phyloP scores from a whole-genome alignment of 192 early-diverging fungal genomes.

The Gaertneriomyces semiglobifer region DNA sequence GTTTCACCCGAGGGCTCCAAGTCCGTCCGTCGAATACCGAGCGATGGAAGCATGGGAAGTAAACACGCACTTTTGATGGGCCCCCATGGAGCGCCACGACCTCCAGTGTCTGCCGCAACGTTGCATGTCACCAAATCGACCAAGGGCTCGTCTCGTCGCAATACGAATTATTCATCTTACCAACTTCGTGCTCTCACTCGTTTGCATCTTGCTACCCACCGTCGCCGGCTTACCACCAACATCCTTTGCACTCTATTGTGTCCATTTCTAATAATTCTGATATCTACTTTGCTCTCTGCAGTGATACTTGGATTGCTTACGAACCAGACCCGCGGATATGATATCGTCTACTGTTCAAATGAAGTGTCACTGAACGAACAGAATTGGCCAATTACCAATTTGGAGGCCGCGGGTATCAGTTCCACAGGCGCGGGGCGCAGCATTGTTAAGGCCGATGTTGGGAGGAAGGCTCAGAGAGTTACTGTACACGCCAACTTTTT shows the following conservation, averaged over 20 bases:
- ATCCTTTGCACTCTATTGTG: slow-evolving; percentile 52
- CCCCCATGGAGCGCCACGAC: too few species aligned
- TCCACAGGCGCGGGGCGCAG: background rate
- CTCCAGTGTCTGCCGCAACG: too few species aligned
- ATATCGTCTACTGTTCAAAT: slow-evolving; percentile 40
- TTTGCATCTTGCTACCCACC: too few species aligned
- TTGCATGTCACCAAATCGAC: too few species aligned
- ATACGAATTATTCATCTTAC: slow-evolving; percentile 13
- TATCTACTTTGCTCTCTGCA: slow-evolving; percentile 51
- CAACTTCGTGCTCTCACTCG: slow-evolving; percentile 38
- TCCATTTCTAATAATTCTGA: slow-evolving; percentile 61
- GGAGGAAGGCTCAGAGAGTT: background rate
- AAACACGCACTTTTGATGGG: too few species aligned
- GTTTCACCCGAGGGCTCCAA: too few species aligned
- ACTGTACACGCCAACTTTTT: slow-evolving; percentile 24
- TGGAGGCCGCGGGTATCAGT: slow-evolving; percentile 17
- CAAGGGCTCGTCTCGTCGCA: too few species aligned
- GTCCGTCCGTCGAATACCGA: too few species aligned
- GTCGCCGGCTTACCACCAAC: slow-evolving; percentile 8
- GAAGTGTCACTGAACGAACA: slow-evolving; percentile 20
- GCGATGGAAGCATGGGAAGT: too few species aligned
- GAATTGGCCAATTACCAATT: slow-evolving; percentile 36
- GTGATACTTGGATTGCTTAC: slow-evolving; percentile 40
- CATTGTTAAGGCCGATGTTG: background rate
- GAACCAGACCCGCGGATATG: slow-evolving; percentile 28